Evolutionary conservation across 495 filamentous ascomycete genomes (phyloP).

Genomic region (Hypoxylon subgilvum): DNA sequence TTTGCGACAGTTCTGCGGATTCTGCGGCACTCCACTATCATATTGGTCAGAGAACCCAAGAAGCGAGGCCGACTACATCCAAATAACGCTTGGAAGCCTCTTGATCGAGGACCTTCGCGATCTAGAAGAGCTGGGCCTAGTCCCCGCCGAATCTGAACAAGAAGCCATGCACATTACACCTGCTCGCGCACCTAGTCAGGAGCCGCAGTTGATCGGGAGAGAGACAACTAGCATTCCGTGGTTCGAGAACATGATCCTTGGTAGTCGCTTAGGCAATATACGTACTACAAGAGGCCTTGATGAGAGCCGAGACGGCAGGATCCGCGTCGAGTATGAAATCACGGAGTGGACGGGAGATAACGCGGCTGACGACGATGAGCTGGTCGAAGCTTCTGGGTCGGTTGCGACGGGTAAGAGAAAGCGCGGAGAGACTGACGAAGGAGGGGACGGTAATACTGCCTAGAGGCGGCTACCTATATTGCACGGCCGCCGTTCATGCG

Average conservation of each 20-base stretch:
- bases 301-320: conserved; percentile 61
- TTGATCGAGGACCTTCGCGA: conserved; percentile 66
- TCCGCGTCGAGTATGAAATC: conserved; percentile 81
- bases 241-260: conserved; percentile 81
- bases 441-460: conserved; percentile 17
- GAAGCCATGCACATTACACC: conserved; percentile 43
- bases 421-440: conserved; percentile 50
- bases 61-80: conserved; percentile 75
- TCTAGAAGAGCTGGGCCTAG: conserved; percentile 70
- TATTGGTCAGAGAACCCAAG: conserved; percentile 77
- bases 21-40: conserved; percentile 81
- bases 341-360: conserved; percentile 73
- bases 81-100: conserved; percentile 75
- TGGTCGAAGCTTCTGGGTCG: conserved; percentile 58
- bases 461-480: conserved; percentile 17
- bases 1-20: conserved; percentile 84
- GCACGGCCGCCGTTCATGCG: conserved; percentile 16
- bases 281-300: conserved; percentile 64
- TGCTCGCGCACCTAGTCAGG: conserved; percentile 18
- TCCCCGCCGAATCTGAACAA: conserved; percentile 55
- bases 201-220: conserved; percentile 44
- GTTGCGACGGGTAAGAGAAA: conserved; percentile 59
- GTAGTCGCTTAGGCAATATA: conserved; percentile 71
- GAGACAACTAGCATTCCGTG: conserved; percentile 68
- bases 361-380: conserved; percentile 60